Percentiles rank a stretch among this genome's conserved stretches.
These are phyloP conservation scores for Penicillium palitans DNA, from an alignment of 2,329 filamentous ascomycete species.

Conservation along the genomic window DNA sequence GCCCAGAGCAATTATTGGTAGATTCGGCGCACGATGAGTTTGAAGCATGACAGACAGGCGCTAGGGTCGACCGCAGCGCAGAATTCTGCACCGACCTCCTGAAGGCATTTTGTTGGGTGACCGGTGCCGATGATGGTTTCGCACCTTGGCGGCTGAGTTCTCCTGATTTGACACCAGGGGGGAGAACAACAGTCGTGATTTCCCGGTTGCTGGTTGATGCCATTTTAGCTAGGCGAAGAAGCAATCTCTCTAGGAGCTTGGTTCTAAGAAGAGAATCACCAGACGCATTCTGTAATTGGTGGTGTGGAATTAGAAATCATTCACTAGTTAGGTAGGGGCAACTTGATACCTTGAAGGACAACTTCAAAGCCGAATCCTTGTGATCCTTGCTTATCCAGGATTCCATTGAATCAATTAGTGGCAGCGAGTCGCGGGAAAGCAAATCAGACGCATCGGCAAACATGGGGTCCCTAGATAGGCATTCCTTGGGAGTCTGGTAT, in stretches of 20 bases:
- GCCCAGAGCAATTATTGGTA: conserved; percentile 79
- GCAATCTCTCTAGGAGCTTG: conserved; percentile 47
- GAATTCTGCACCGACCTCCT: conserved; percentile 21
- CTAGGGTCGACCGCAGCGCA: conserved; percentile 49
- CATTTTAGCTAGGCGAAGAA: conserved; percentile 50
- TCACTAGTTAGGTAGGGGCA: not conserved
- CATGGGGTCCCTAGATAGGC: conserved; percentile 23
- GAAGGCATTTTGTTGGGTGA: conserved; percentile 1
- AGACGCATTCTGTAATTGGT: conserved; percentile 13
- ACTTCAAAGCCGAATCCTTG: conserved; percentile 23
- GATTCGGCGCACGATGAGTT: conserved; percentile 65
- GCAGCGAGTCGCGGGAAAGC: conserved; percentile 19
- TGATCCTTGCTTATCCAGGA: conserved; percentile 31
- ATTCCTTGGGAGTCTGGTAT: conserved; percentile 22
- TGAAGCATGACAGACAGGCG: conserved; percentile 74
- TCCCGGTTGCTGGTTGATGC: conserved; percentile 56
- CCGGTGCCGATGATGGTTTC: not conserved
- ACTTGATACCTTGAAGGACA: conserved; percentile 39
- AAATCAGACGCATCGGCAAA: conserved; percentile 14
- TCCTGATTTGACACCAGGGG: conserved; percentile 30
- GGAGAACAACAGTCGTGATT: conserved; percentile 57
- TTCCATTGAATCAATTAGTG: conserved; percentile 42
- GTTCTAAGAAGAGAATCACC: conserved; percentile 37
- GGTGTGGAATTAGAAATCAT: conserved; percentile 11
- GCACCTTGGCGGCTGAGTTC: conserved; percentile 1